phyloP scores from a whole-genome alignment of 768 basidiomycete genomes.

The Suillus cothurnatus region DNA sequence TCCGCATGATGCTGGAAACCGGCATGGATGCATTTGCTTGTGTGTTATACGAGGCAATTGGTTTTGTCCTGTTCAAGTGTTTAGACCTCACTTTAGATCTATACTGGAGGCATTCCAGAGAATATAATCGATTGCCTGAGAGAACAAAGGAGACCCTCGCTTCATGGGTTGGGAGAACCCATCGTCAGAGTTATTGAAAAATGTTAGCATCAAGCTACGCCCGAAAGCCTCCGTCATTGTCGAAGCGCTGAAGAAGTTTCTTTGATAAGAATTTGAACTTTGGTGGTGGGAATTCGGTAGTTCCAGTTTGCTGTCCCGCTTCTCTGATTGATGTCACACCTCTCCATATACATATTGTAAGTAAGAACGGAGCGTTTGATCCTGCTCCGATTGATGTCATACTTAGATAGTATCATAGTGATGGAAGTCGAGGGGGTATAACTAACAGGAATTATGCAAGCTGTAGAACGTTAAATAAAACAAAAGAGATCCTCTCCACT shows the following conservation, averaged over 20 bases:
- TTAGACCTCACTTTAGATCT: constrained; percentile 1
- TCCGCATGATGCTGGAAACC: constrained; percentile 16
- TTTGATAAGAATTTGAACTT: background rate
- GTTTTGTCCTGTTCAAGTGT: background rate
- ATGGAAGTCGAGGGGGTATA: constrained; percentile 6
- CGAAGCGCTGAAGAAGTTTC: background rate
- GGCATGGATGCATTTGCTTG: constrained; percentile 33
- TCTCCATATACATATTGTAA: too few relatives aligned
- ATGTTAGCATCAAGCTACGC: constrained; percentile 6
- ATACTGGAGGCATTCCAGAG: background rate
- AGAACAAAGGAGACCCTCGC: background rate
- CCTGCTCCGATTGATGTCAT: background rate
- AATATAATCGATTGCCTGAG: background rate
- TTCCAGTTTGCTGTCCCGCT: background rate
- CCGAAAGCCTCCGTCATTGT: background rate
- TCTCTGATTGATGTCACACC: background rate
- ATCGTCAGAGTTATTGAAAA: constrained; percentile 4
- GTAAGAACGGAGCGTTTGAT: too few relatives aligned
- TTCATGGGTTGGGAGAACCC: background rate
- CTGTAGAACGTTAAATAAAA: constrained; percentile 19
- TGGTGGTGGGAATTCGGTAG: background rate
- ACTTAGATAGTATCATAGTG: background rate
- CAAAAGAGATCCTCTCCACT: constrained; percentile 5
- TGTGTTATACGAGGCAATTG: constrained; percentile 32
- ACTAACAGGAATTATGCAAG: constrained; percentile 21